A percentile compares a stretch with the other conserved stretches of the same genome.
phyloP scores from a whole-genome alignment of 768 basidiomycete species.

The Fibroporia radiculosa region DNA sequence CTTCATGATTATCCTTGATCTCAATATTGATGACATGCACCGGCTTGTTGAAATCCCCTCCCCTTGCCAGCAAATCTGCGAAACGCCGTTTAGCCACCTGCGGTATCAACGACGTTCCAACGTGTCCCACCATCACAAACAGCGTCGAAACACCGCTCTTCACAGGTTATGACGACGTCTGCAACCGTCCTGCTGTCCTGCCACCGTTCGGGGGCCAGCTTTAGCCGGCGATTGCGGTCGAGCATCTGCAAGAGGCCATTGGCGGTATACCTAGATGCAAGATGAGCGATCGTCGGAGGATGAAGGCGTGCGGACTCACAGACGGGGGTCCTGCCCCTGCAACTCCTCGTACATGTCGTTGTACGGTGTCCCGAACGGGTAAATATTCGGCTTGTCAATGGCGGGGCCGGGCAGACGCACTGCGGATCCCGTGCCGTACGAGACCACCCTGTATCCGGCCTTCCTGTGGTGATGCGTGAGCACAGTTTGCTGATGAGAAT shows the following conservation, averaged over 20 bases:
- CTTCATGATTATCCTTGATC: conserved; percentile 99
- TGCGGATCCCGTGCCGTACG: conserved; percentile 93
- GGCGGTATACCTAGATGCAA: conserved; percentile 64
- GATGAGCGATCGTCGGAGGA: neutral
- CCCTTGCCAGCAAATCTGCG: conserved; percentile 75
- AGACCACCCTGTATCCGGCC: conserved; percentile 86
- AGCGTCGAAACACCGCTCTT: conserved; percentile 97
- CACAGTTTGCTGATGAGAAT: neutral
- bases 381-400: conserved; percentile 97
- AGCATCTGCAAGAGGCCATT: conserved; percentile 96
- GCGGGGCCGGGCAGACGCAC: conserved; percentile 94
- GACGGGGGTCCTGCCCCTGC: conserved; percentile 65
- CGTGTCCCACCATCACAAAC: conserved; percentile 92
- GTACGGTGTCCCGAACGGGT: conserved; percentile 94
- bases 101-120: conserved; percentile 9
- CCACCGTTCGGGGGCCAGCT: conserved; percentile 93
- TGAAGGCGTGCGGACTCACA: conserved; percentile 43
- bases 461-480: conserved; percentile 45
- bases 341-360: conserved; percentile 93
- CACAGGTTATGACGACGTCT: conserved; percentile 98
- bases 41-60: conserved; percentile 88
- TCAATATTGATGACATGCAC: conserved; percentile 97
- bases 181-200: conserved; percentile 84
- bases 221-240: conserved; percentile 89
- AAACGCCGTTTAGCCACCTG: neutral